Base-by-base conservation (phyloP, 2,329 filamentous ascomycete genomes). In the Xylogone sp. region DNA sequence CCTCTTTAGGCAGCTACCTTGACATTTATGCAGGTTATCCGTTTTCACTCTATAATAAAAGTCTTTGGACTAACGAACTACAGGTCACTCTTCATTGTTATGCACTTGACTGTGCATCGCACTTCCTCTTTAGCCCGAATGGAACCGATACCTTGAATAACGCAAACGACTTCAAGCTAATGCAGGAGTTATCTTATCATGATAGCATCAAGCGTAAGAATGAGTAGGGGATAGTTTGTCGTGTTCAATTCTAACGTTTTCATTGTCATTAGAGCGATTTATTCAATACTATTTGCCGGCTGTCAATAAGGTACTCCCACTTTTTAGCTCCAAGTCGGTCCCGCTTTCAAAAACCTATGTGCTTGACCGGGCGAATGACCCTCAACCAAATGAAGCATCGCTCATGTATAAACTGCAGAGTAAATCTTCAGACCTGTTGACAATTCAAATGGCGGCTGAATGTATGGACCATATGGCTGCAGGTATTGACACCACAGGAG, bases 401-500 rank as follows among this genome's bases (percentile, higher is more conserved):
- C 73, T 87, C 3, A 65, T 86, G 45, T 76, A 75, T 61, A 77
- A 82, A 29, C 76, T 88, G 68, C 79, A 62, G 69, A 81, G 60
- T 72, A 81, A 68, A 65, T 68, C 60, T 56, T 69, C 59, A 2
- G 66, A 71, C 3, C 71, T 86, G 29, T 73, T 78, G 29, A 65
- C 71, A 3, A 68, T 80, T 2, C 77, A 84, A 59, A 76, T 81
- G 56, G 83, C 83, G 0, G 84, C 84, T 19, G 86, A 89, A 66
- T 86, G 82, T 59, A 77, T 86, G 51, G 85, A 88, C 59, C 85
- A 88, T 64, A 83, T 88, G 80, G 82, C 79, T 0, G 85, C 85
- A 0, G 86, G 85, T 0, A 87, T 88, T 53, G 85, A 88, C 59
- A 88, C 86, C 1, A 88, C 85, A 0, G 84, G 84, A 16, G 85